A percentile compares a stretch with the other conserved stretches of the same genome.
Evolutionary conservation across 2,329 filamentous ascomycete species (phyloP).

Genomic region (Xylaria digitata): DNA sequence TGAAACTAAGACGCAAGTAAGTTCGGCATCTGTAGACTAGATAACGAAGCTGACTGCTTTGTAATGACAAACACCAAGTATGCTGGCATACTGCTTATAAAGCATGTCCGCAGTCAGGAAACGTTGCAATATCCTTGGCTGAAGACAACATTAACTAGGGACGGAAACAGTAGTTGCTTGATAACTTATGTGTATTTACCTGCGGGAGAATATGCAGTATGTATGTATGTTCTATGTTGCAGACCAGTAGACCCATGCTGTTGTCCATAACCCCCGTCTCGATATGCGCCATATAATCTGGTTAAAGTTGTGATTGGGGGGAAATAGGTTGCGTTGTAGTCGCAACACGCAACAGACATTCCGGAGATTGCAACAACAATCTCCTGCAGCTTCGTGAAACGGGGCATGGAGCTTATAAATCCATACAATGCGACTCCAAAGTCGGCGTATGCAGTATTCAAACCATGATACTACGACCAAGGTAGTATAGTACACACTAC

Average conservation of each 20-base stretch:
- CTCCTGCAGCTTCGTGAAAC: constrained; percentile 24
- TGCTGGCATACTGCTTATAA: constrained; percentile 22
- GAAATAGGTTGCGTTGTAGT: too few relatives aligned
- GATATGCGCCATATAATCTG: constrained; percentile 1
- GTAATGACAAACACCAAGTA: constrained; percentile 1
- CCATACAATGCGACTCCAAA: constrained; percentile 11
- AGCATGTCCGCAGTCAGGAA: constrained; percentile 15
- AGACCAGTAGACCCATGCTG: neutral
- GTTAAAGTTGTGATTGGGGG: neutral
- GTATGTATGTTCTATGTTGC: constrained; percentile 1
- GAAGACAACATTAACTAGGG: constrained; percentile 26
- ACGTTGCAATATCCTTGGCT: constrained; percentile 31
- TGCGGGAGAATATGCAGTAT: constrained; percentile 29
- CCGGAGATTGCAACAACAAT: constrained; percentile 25
- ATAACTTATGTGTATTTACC: constrained; percentile 9
- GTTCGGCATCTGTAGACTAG: constrained; percentile 7
- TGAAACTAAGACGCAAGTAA: neutral
- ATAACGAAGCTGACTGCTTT: constrained; percentile 1
- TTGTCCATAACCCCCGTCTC: neutral
- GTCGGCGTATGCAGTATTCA: neutral
- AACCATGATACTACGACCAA: neutral
- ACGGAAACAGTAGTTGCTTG: constrained; percentile 15
- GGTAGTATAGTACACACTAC: neutral
- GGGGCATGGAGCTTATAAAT: constrained; percentile 34
- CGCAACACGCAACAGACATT: constrained; percentile 11